These are phyloP conservation scores for Leishmania tropica DNA, from an alignment of 208 protist genomes.

Conservation along the genomic window DNA sequence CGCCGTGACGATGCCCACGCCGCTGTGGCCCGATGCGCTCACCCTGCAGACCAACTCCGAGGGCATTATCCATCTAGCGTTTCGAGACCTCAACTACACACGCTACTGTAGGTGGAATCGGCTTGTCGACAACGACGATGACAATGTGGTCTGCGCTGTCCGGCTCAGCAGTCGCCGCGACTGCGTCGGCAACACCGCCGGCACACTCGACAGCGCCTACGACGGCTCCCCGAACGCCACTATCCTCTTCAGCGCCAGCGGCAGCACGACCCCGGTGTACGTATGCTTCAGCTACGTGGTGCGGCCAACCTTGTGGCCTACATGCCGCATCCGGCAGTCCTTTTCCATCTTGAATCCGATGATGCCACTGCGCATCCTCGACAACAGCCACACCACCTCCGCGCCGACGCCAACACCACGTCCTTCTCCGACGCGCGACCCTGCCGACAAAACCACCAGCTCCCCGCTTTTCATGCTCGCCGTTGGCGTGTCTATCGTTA, in stretches of 20 bases:
- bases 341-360: conserved; percentile 38
- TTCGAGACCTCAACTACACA: conserved; percentile 28
- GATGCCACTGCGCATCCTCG: conserved; percentile 34
- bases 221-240: conserved; percentile 29
- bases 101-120: conserved; percentile 15
- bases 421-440: conserved; percentile 28
- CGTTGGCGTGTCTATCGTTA: conserved; percentile 30
- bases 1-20: conserved; percentile 29
- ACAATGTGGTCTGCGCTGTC: conserved; percentile 33
- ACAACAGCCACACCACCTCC: conserved; percentile 15
- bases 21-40: conserved; percentile 22
- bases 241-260: conserved; percentile 31
- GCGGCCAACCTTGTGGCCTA: conserved; percentile 15
- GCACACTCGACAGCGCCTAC: conserved; percentile 46
- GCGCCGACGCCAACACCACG: conserved; percentile 13
- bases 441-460: conserved; percentile 23
- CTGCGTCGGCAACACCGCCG: conserved; percentile 50
- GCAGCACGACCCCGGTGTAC: conserved; percentile 44
- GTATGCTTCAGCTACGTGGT: conserved; percentile 39
- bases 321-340: conserved; percentile 18
- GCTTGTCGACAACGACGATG: not conserved
- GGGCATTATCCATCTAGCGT: conserved; percentile 27
- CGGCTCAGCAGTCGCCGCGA: conserved; percentile 48
- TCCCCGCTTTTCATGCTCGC: conserved; percentile 29
- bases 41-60: conserved; percentile 23